Conservation (phyloP, 1,284 basidiomycete genomes). For the Ceratobasidium sp. region DNA sequence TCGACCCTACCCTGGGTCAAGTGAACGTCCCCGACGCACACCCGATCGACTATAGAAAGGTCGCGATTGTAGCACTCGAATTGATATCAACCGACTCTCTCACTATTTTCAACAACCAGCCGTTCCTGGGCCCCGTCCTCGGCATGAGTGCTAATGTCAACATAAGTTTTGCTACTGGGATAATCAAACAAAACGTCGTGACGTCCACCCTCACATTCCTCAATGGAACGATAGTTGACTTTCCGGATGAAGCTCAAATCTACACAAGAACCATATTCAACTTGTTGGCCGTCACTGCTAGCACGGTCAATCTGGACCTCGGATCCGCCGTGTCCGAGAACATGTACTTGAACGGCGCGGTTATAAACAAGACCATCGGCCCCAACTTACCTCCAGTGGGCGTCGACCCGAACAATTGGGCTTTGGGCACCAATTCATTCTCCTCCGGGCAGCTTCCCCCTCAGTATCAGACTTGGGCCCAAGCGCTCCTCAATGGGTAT, state of each 20-base stretch:
- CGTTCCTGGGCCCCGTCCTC: background rate
- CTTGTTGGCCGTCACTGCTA: background rate
- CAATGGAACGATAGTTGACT: background rate
- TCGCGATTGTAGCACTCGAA: background rate
- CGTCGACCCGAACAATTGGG: background rate
- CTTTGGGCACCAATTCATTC: background rate
- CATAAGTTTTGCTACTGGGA: background rate
- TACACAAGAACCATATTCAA: background rate
- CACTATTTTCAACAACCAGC: background rate
- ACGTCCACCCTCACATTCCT: background rate
- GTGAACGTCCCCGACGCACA: background rate
- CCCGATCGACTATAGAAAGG: background rate
- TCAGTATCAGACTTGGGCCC: conserved; percentile 35
- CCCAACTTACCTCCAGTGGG: background rate
- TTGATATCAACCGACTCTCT: conserved; percentile 26
- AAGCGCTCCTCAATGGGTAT: conserved; percentile 3
- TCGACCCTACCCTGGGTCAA: background rate
- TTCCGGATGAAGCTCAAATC: background rate
- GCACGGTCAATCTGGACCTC: conserved; percentile 26
- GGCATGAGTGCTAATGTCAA: background rate
- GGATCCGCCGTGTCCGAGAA: background rate
- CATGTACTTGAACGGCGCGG: conserved; percentile 13
- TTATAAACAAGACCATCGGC: background rate
- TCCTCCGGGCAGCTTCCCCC: conserved; percentile 8
- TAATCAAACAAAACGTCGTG: too few relatives aligned